phyloP scores from a whole-genome alignment of 164 flowering plant species.

The Sedum album region DNA sequence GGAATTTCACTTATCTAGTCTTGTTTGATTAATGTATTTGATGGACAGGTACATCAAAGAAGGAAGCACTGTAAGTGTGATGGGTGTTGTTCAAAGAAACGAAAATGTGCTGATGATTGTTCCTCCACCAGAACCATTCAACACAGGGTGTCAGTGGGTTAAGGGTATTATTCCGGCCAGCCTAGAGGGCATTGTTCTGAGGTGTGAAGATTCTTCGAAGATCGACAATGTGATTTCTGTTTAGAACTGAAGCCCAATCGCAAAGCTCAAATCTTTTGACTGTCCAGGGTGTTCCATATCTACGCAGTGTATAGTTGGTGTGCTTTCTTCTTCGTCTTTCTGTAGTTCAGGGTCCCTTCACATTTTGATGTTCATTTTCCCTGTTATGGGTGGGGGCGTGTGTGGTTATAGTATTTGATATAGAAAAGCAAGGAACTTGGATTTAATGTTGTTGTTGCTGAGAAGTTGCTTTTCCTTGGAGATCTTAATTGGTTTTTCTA shows the following conservation, averaged over 20 bases:
- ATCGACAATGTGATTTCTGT: slow-evolving; percentile 22
- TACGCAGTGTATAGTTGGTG: neutral
- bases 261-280: slow-evolving; percentile 14
- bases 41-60: slow-evolving; percentile 69
- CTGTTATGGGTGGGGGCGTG: neutral
- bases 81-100: slow-evolving; percentile 87
- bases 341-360: neutral
- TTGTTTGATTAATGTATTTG: neutral
- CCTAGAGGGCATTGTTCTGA: slow-evolving; percentile 79
- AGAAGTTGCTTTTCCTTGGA: neutral
- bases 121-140: slow-evolving; percentile 68
- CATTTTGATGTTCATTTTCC: neutral
- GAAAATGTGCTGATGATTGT: slow-evolving; percentile 84
- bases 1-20: neutral
- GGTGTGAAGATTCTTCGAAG: slow-evolving; percentile 82
- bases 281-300: neutral
- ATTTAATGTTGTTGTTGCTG: neutral
- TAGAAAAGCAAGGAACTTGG: neutral
- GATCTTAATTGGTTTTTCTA: neutral
- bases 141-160: slow-evolving; percentile 82
- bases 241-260: neutral
- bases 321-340: neutral
- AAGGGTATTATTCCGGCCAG: slow-evolving; percentile 71
- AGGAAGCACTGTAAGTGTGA: slow-evolving; percentile 88
- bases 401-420: neutral